Base-by-base conservation (phyloP, 306 rosid genomes). In the Quercus parvula region DNA sequence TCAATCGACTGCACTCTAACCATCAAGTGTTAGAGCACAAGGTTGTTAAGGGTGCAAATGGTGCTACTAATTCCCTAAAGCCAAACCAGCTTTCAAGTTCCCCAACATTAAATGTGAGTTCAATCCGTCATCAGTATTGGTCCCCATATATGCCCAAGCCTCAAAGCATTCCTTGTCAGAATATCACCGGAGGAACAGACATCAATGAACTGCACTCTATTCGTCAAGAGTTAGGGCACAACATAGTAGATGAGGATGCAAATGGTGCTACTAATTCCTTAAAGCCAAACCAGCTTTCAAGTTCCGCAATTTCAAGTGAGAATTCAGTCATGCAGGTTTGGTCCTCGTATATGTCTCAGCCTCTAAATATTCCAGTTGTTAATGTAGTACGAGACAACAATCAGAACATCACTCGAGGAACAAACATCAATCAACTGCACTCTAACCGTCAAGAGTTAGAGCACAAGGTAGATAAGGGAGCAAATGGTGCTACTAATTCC, bases 131-230 rank as follows among this genome's bases (percentile, higher is more conserved):
- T 86, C 81, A 84, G 22, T 85, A 84, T 70, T 74, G 81, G 56
- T 74, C 74, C 63, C 86, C 90, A 7, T 74, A 89, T 78, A 70
- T 89, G 30, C 71, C 89, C 8, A 82, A 75, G 33, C 74, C 90
- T 56, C 74, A 85, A 75, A 92, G 64, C 79, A 82, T 46, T 80
- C 82, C 83, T 69, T 27, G 28, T 85, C 88, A 77, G 35, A 87
- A 71, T 84, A 80, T 79, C 49, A 28, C 78, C 25, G 82, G 85
- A 66, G 95, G 85, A 82, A 88, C 85, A 90, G 94, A 89, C 77
- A 81, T 86, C 8, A 91, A 86, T 62, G 84, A 70, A 77, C 76
- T 73, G 57, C 79, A 79, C 46, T 62, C 25, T n/a, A 89, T 73
- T 84, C 84, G 57, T 31, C 90, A 76, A 56, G 85, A 72, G 55